phyloP scores from a whole-genome alignment of 2,329 filamentous ascomycete genomes.

The Colletotrichum aenigma region DNA sequence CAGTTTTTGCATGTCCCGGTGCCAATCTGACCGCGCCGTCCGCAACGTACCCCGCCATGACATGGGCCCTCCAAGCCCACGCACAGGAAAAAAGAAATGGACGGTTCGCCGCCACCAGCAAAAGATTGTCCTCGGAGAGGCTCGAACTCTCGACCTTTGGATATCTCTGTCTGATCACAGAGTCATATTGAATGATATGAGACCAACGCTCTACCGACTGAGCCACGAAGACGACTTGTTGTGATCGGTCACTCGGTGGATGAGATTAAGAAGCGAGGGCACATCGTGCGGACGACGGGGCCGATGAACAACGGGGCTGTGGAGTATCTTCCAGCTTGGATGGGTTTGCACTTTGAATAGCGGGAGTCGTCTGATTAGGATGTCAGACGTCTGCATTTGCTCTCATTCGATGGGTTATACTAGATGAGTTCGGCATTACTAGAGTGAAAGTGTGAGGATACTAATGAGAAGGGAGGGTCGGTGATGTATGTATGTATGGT shows the following conservation, averaged over 20 bases:
- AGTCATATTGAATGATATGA: not conserved
- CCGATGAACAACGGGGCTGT: not conserved
- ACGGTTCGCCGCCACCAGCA: not conserved
- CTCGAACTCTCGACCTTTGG: slow-evolving; percentile 1
- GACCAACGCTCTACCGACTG: slow-evolving; percentile 1
- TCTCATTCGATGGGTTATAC: not conserved
- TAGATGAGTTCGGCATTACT: not conserved
- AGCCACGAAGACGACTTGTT: not conserved
- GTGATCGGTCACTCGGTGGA: not conserved
- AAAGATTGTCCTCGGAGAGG: not conserved
- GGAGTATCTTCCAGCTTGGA: not conserved
- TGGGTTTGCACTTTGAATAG: not conserved
- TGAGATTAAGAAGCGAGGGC: not conserved
- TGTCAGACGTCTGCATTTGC: not conserved
- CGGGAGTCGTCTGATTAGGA: not conserved
- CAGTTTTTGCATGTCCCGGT: not conserved
- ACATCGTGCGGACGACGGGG: not conserved
- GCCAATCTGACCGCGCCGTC: accelerated
- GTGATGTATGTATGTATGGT: not conserved
- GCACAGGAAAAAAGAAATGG: accelerated
- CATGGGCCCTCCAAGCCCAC: not conserved
- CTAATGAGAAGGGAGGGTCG: not conserved
- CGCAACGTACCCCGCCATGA: not conserved
- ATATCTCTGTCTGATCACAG: not conserved
- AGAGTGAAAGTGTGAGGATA: not conserved